A percentile compares a stretch with the other conserved stretches of the same genome.
Conservation (phyloP, 352 stramenopile genomes). For the Phytophthora sp. region DNA sequence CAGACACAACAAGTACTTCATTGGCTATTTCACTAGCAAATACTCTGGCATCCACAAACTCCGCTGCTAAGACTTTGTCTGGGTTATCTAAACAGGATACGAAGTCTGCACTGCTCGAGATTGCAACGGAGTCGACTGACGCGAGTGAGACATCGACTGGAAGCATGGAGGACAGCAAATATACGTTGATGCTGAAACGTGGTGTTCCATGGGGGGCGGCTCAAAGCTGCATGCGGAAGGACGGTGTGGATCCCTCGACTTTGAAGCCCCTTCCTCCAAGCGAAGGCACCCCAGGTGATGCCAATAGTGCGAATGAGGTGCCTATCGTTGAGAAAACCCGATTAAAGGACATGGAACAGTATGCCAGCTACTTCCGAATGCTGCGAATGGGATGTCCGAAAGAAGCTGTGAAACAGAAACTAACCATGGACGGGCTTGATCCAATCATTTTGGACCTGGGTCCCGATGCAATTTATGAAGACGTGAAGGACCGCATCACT, state of each 20-base stretch:
- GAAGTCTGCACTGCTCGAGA: conserved; percentile 26
- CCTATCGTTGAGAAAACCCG: conserved; percentile 13
- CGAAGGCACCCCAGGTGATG: neutral
- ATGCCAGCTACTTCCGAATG: conserved; percentile 94
- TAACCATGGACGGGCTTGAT: conserved; percentile 91
- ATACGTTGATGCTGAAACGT: conserved; percentile 68
- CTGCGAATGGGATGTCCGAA: conserved; percentile 90
- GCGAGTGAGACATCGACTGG: neutral
- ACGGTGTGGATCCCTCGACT: conserved; percentile 55
- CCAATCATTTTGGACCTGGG: conserved; percentile 68
- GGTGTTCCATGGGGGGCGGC: conserved; percentile 76
- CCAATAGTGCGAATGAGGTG: neutral
- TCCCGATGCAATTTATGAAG: conserved; percentile 62
- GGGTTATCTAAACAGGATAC: conserved; percentile 17
- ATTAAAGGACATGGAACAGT: conserved; percentile 75
- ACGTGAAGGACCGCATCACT: conserved; percentile 64
- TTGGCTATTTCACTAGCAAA: conserved; percentile 16
- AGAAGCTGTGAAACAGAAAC: conserved; percentile 91
- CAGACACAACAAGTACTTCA: conserved; percentile 41
- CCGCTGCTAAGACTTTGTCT: neutral
- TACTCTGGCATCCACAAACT: conserved; percentile 17
- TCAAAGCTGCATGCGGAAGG: conserved; percentile 77
- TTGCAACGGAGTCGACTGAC: conserved; percentile 13
- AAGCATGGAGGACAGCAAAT: conserved; percentile 44
- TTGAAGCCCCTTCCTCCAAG: conserved; percentile 28